These are phyloP conservation scores for Russula olivacea DNA, from an alignment of 768 basidiomycete genomes.

Conservation along the genomic window DNA sequence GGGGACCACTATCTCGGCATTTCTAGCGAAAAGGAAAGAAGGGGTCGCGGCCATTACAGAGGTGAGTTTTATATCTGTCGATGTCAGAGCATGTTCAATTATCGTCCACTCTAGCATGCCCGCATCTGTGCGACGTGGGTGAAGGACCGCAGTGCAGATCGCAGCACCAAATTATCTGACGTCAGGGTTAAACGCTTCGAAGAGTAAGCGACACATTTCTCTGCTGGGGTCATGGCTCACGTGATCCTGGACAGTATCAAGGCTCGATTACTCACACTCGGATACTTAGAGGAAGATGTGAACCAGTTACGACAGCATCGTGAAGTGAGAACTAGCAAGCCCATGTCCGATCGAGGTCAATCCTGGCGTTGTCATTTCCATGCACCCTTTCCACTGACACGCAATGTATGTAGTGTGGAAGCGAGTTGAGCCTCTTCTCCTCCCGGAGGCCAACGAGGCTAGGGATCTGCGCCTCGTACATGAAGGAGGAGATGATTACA, in stretches of 20 bases:
- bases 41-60: not conserved
- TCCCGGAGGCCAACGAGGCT: not conserved
- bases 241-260: constrained; percentile 8
- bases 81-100: not conserved
- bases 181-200: constrained; percentile 15
- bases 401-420: constrained; percentile 10
- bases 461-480: constrained; percentile 5
- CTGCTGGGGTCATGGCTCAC: not conserved
- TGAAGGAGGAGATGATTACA: not conserved
- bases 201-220: constrained; percentile 3
- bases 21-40: not conserved
- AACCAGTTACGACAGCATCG: constrained; percentile 6
- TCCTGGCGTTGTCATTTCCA: not conserved
- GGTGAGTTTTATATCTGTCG: not conserved
- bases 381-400: not conserved
- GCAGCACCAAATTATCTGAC: constrained; percentile 8
- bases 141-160: constrained; percentile 2
- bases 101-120: constrained; percentile 7
- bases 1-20: not conserved
- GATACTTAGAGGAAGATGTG: constrained; percentile 8
- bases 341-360: constrained; percentile 18
- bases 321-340: constrained; percentile 18
- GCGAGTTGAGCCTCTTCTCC: constrained; percentile 9
- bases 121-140: constrained; percentile 10
- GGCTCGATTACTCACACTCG: not conserved